These are phyloP conservation scores for Peterozyma xylosa DNA, from an alignment of 805 yeast species.

Conservation along the genomic window DNA sequence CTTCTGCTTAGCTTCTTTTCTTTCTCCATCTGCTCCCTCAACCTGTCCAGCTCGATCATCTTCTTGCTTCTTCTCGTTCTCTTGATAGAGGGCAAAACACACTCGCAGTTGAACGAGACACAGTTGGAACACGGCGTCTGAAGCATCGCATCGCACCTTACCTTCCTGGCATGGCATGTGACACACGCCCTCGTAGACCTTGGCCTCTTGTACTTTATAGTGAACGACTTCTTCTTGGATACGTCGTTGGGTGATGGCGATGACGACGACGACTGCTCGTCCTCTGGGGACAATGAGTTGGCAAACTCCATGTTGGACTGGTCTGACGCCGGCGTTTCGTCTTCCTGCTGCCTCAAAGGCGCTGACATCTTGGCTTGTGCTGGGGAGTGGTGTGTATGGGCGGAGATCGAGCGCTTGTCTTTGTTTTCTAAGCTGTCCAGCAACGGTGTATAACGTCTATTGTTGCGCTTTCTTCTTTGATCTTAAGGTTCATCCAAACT, in stretches of 20 bases:
- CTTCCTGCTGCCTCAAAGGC: not conserved
- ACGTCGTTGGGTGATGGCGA: too few relatives aligned
- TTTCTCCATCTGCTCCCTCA: slow-evolving; percentile 3
- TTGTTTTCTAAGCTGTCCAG: too few relatives aligned
- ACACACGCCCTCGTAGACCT: slow-evolving; percentile 68
- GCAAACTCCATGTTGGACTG: too few relatives aligned
- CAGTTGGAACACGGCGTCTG: slow-evolving; percentile 64
- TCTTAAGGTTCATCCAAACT: too few relatives aligned
- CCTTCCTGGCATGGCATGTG: slow-evolving; percentile 73
- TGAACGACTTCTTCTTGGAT: slow-evolving; percentile 1
- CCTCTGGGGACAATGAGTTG: too few relatives aligned
- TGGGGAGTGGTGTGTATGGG: too few relatives aligned
- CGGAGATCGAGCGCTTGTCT: too few relatives aligned
- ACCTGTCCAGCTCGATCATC: slow-evolving; percentile 10
- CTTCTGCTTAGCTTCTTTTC: slow-evolving; percentile 4
- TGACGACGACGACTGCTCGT: too few relatives aligned
- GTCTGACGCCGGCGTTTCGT: not conserved
- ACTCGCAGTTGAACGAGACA: slow-evolving; percentile 63
- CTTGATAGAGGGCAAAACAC: slow-evolving; percentile 57
- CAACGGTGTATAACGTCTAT: too few relatives aligned
- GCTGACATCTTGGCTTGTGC: too few relatives aligned
- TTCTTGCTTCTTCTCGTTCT: slow-evolving; percentile 28
- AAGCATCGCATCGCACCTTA: slow-evolving; percentile 65
- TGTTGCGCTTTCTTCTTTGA: too few relatives aligned
- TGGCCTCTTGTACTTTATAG: slow-evolving; percentile 38